Evolutionary conservation across 768 basidiomycete genomes (phyloP), one percentile per base, ranked within the genome.

Genomic region (Auriscalpium vulgare): DNA sequence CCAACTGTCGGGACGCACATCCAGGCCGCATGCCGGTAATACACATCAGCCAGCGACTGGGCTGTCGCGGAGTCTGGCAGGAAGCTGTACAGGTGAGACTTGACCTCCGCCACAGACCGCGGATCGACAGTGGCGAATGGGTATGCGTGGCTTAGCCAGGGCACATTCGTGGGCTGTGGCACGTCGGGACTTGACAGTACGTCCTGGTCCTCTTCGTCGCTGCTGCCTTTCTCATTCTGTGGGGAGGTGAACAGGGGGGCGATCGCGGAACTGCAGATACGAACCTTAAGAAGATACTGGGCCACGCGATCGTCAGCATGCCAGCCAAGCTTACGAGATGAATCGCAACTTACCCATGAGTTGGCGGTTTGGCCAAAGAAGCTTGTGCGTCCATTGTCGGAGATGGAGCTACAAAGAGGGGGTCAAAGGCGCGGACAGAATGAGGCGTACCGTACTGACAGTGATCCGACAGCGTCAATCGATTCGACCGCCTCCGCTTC

Each of bases 11-110:
- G 44, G 34, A 62, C 84, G 59, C 66, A 84, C 85, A 86, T 83
- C 84, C 84, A 87, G 49, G 82, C 83, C 51, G 81, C 84, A 66
- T 86, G 81, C 62, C 77, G 77, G 67, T 76, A 87, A 68, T 87
- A 87, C 37, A 78, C 72, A 45, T 78, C 72, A 53, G 74, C 72
- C 40, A 82, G 69, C 38, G 64, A 56, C 48, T 67, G 69, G 5
- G 72, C 67, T 55, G 62, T 67, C 19, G 61, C 56, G 17, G 57
- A 21, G 47, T 68, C 68, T 11, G 85, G 85, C 13, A 86, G 69
- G 48, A 73, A 71, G 44, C 67, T 69, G 50, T 79, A 62, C 11
- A 85, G 72, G 21, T 72, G 71, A 40, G 61, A 67, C 23, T 80
- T 76, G 17, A 82, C 66, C 19, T 68, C 69, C 54, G 77, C 72